Conservation (phyloP, 352 stramenopile genomes). For the Phytophthora megakarya region DNA sequence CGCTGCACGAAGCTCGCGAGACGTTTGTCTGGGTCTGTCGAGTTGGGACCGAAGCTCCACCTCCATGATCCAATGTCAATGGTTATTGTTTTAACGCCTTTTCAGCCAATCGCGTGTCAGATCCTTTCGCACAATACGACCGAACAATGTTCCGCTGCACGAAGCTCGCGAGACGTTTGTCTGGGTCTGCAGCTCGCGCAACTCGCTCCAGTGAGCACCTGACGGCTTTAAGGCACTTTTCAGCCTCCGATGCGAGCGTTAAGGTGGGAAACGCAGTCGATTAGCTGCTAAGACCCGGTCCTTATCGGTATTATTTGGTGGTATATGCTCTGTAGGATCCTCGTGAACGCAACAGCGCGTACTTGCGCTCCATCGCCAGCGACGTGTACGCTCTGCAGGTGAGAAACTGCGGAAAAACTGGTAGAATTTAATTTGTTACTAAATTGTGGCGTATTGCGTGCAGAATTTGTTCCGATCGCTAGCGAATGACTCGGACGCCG, state of each 20-base stretch:
- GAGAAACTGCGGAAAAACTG: not conserved
- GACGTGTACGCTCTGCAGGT: conserved; percentile 44
- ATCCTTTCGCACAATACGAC: not conserved
- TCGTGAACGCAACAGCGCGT: conserved; percentile 1
- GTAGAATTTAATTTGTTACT: not conserved
- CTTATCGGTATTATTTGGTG: not conserved
- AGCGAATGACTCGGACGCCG: conserved; percentile 26
- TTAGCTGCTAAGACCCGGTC: not conserved
- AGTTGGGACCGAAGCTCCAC: too few relatives aligned
- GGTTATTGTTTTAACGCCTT: too few relatives aligned
- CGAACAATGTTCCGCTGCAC: conserved; percentile 21
- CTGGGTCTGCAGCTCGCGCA: not conserved
- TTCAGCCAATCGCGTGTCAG: conserved; percentile 19
- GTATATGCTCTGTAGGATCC: conserved; percentile 3
- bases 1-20: conserved; percentile 3
- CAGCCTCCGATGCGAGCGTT: not conserved
- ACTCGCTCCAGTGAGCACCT: not conserved
- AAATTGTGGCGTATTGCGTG: not conserved
- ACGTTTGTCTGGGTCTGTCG: conserved; percentile 1
- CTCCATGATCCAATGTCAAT: too few relatives aligned
- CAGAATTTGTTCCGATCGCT: conserved; percentile 53
- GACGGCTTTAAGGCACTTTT: not conserved
- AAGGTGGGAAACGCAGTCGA: conserved; percentile 8
- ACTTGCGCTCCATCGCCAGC: conserved; percentile 35
- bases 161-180: conserved; percentile 1